Evolutionary conservation across 2,329 filamentous ascomycete genomes (phyloP), one percentile per base, ranked within the genome.

Genomic region (Alternaria hordeiaustralica): DNA sequence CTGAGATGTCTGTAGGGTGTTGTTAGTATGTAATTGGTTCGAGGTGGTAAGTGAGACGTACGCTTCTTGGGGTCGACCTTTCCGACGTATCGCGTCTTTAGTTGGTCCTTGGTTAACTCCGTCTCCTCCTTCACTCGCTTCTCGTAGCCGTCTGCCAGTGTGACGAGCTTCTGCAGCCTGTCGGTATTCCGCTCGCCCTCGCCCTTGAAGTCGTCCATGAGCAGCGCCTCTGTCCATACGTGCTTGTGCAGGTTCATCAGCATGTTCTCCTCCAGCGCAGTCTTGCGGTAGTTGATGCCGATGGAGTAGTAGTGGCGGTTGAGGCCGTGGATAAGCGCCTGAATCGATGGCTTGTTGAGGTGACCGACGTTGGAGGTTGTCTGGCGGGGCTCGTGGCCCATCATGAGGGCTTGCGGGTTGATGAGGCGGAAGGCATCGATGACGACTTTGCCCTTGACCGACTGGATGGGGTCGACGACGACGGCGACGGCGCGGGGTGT

Each of bases 281-380:
- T 97, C 86, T 99, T 99, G 78, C 95, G 88, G 83, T 99, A 99
- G 83, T 97, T 94, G 84, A 99, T 98, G 64, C 89, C 95, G 78
- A 99, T 99, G 74, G 93, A 97, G 87, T 99, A 99, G 87, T 99
- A 99, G 85, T 99, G 96, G 76, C 96, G 88, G 85, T 99, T 99
- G 47, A 99, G 87, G 62, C 96, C 96, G 82, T 99, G 96, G 69
- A 99, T 99, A 61, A 99, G 90, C 36, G 96, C 95, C 84, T 99
- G 96, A 70, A 99, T 99, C n/a, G 94, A 97, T 25, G 96, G 96
- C 84, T 99, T 99, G 86, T 99, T 98, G 71, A 99, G 88, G 80
- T 99, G 96, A 25, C 96, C 96, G 77, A 99, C 83, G 84, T 99
- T 99, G 71, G 94, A 97, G 43, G 96, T 99, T 75, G 94, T 98